phyloP scores from a whole-genome alignment of 2,329 filamentous ascomycete genomes.

The Chaetomium sp. region DNA sequence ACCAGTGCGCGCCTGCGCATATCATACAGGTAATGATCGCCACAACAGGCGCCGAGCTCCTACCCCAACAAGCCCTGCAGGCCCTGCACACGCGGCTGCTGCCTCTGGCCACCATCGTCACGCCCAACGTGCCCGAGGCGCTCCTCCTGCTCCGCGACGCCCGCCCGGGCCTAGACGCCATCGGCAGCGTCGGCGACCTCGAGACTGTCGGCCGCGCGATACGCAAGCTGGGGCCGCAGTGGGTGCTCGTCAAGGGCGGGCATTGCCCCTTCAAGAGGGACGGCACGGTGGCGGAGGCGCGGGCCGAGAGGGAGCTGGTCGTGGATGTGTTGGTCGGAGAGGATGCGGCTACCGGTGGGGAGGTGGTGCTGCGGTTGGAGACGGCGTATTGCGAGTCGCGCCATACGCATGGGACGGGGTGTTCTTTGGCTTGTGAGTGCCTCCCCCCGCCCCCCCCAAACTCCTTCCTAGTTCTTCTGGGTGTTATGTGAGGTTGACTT shows the following conservation, averaged over 20 bases:
- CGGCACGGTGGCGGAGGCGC: slow-evolving; percentile 57
- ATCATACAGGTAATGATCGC: slow-evolving; percentile 80
- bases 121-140: slow-evolving; percentile 78
- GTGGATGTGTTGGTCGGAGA: slow-evolving; percentile 74
- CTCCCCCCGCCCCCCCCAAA: not conserved
- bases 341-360: slow-evolving; percentile 42
- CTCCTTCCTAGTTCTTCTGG: not conserved
- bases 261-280: slow-evolving; percentile 77
- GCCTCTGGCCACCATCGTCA: slow-evolving; percentile 68
- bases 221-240: slow-evolving; percentile 69
- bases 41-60: slow-evolving; percentile 72
- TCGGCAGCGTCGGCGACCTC: slow-evolving; percentile 65
- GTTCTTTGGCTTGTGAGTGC: slow-evolving; percentile 79
- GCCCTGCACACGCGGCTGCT: slow-evolving; percentile 63
- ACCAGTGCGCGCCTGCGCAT: not conserved
- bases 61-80: slow-evolving; percentile 65
- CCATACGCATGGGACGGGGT: slow-evolving; percentile 94
- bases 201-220: slow-evolving; percentile 68
- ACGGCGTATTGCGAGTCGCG: slow-evolving; percentile 70
- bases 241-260: slow-evolving; percentile 87
- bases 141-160: slow-evolving; percentile 60
- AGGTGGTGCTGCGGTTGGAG: slow-evolving; percentile 57
- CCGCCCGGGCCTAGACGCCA: slow-evolving; percentile 44
- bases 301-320: slow-evolving; percentile 65
- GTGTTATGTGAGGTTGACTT: not conserved